phyloP scores from a whole-genome alignment of 2,329 filamentous ascomycete species.

The Aspergillus pseudonomiae region DNA sequence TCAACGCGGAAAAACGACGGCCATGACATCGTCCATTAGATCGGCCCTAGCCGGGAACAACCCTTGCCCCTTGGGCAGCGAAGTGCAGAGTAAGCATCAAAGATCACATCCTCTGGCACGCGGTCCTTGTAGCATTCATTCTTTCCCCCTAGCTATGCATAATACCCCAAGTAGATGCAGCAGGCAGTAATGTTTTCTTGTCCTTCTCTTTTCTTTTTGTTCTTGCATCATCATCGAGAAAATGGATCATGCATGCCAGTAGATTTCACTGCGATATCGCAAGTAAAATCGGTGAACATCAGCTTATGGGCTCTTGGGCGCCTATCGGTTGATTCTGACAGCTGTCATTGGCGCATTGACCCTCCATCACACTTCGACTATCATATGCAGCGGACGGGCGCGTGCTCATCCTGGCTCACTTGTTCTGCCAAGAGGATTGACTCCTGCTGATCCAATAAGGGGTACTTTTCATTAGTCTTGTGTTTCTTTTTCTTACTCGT shows the following conservation, averaged over 20 bases:
- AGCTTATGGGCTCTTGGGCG: constrained; percentile 20
- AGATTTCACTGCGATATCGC: constrained; percentile 14
- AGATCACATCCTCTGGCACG: constrained; percentile 14
- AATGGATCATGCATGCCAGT: constrained; percentile 7
- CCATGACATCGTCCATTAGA: constrained; percentile 17
- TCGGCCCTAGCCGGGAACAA: constrained; percentile 21
- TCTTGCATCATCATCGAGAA: constrained; percentile 7
- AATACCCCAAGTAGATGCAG: constrained; percentile 11
- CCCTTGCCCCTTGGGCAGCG: constrained; percentile 34
- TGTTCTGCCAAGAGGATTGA: constrained; percentile 17
- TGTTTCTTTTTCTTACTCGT: constrained; percentile 7
- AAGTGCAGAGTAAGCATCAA: constrained; percentile 24
- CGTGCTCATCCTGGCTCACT: constrained; percentile 23
- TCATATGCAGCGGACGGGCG: constrained; percentile 24
- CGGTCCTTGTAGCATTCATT: constrained; percentile 8
- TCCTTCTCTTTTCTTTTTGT: neutral
- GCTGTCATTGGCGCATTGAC: constrained; percentile 24
- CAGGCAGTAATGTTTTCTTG: constrained; percentile 8
- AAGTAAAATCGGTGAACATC: constrained; percentile 16
- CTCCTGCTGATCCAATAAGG: constrained; percentile 17
- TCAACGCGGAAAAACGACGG: constrained; percentile 23
- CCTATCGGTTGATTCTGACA: constrained; percentile 19
- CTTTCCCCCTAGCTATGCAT: neutral
- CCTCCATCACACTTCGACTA: constrained; percentile 19
- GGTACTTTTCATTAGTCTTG: constrained; percentile 11